These are phyloP conservation scores for Penicillium arizonense DNA, from an alignment of 495 filamentous ascomycete species.

Conservation along the genomic window DNA sequence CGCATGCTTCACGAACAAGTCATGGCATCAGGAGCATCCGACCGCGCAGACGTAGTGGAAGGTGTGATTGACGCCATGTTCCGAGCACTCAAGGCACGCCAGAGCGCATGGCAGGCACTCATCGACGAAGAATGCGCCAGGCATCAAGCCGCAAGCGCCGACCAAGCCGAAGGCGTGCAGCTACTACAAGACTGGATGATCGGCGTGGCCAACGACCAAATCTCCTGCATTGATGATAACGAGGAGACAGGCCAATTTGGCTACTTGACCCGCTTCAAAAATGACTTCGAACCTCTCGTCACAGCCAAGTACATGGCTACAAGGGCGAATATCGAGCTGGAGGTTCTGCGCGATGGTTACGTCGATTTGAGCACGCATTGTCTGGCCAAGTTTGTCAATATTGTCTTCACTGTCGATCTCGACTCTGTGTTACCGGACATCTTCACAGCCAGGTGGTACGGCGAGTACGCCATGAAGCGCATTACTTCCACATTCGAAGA, in stretches of 20 bases:
- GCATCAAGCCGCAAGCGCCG: constrained; percentile 56
- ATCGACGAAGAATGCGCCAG: constrained; percentile 81
- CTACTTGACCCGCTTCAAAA: constrained; percentile 78
- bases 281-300: constrained; percentile 74
- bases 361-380: constrained; percentile 91
- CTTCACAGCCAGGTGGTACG: constrained; percentile 90
- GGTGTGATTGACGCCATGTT: constrained; percentile 95
- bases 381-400: constrained; percentile 74
- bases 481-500: constrained; percentile 92
- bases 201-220: constrained; percentile 97
- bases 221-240: constrained; percentile 91
- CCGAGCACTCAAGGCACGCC: constrained; percentile 73
- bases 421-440: constrained; percentile 75
- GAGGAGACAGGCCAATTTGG: constrained; percentile 64
- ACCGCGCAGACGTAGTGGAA: constrained; percentile 82
- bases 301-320: constrained; percentile 73
- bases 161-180: constrained; percentile 74
- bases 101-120: constrained; percentile 80
- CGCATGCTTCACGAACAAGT: constrained; percentile 94
- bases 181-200: constrained; percentile 89
- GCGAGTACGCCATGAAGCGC: constrained; percentile 74
- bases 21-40: constrained; percentile 72
- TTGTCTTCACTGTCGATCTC: constrained; percentile 90
- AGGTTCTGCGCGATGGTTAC: constrained; percentile 79
- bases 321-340: constrained; percentile 68